Evolutionary conservation across 2,329 filamentous ascomycete genomes (phyloP).

Genomic region (Aciculosporium take): DNA sequence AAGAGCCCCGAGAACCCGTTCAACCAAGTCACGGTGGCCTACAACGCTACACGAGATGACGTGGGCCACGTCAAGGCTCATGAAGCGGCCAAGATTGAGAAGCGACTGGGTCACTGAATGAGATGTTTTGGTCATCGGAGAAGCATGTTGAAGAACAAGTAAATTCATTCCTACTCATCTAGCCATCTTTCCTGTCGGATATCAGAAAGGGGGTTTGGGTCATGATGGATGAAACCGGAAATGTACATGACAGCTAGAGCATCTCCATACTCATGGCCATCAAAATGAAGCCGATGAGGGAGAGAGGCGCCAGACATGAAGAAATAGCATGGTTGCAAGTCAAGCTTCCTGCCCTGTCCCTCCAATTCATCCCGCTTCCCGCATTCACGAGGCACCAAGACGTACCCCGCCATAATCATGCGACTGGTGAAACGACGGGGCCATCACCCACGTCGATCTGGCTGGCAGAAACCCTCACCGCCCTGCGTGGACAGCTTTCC

Average conservation of each 20-base stretch:
- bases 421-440: no score
- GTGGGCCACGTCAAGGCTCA: conserved; percentile 47
- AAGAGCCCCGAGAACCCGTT: conserved; percentile 91
- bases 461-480: conserved; percentile 12
- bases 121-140: neutral
- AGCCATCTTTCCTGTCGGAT: neutral
- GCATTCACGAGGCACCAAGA: neutral
- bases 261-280: no score
- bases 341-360: neutral
- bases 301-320: neutral
- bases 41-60: conserved; percentile 70
- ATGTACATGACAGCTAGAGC: no score
- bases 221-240: conserved; percentile 1
- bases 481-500: conserved; percentile 3
- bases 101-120: conserved; percentile 36
- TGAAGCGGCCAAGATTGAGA: conserved; percentile 64
- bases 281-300: no score
- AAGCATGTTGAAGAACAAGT: no score
- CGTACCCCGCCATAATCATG: conserved; percentile 8
- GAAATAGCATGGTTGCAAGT: neutral
- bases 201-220: neutral
- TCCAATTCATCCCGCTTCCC: neutral
- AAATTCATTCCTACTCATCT: no score
- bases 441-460: neutral
- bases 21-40: conserved; percentile 65